Percentiles rank a stretch among this genome's conserved stretches.
Evolutionary conservation across 768 basidiomycete genomes (phyloP).

Genomic region (Flagelloscypha sp.): DNA sequence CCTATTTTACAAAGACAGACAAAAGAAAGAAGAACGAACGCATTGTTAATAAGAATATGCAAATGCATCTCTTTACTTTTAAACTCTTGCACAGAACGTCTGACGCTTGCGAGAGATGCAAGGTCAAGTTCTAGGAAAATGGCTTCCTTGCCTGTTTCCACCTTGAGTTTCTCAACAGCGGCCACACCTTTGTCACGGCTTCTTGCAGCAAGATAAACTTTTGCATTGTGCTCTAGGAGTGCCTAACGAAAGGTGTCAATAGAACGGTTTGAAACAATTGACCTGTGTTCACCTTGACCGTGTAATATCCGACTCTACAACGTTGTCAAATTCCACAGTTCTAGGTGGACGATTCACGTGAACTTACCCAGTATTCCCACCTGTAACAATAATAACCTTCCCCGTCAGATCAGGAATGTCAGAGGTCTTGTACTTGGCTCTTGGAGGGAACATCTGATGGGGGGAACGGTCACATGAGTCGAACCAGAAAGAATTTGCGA

Average conservation of each 20-base stretch:
- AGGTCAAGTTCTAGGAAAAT: constrained; percentile 18
- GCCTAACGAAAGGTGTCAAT: too few relatives aligned
- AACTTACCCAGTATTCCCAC: constrained; percentile 7
- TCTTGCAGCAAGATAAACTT: constrained; percentile 36
- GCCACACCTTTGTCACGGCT: constrained; percentile 20
- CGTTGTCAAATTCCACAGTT: too few relatives aligned
- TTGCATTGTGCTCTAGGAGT: constrained; percentile 35
- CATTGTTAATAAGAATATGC: constrained; percentile 28
- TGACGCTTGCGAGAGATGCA: constrained; percentile 16
- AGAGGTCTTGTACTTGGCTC: constrained; percentile 13
- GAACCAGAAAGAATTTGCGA: too few relatives aligned
- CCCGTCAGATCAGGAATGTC: constrained; percentile 30
- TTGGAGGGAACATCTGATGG: too few relatives aligned
- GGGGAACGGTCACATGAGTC: too few relatives aligned
- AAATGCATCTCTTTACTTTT: constrained; percentile 18
- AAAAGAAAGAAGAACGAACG: constrained; percentile 12
- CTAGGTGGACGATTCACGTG: too few relatives aligned
- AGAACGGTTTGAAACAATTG: too few relatives aligned
- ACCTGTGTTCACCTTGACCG: too few relatives aligned
- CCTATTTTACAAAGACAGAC: constrained; percentile 6
- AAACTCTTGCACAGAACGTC: constrained; percentile 18
- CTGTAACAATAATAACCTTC: constrained; percentile 26
- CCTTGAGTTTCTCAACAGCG: constrained; percentile 31
- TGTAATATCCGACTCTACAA: constrained; percentile 21
- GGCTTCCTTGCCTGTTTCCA: constrained; percentile 29